Conservation (phyloP, 202 grass and related monocot species). For the Alloteropsis angusta region DNA sequence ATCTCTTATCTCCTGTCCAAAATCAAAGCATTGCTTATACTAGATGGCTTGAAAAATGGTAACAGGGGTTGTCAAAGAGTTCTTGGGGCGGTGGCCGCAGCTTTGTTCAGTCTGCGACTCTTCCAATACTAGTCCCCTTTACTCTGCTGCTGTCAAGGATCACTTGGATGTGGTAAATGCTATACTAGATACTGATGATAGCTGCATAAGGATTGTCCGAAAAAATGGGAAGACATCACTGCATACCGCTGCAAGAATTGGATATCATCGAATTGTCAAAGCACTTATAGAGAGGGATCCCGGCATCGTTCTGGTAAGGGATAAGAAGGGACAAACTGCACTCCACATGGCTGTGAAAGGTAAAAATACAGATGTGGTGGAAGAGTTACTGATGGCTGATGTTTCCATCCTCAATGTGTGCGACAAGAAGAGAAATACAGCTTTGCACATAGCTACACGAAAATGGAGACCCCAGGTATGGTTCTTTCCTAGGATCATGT, state of each 20-base stretch:
- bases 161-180: conserved; percentile 85
- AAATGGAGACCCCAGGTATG: conserved; percentile 98
- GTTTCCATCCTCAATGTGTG: conserved; percentile 77
- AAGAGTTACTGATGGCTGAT: conserved; percentile 80
- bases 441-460: conserved; percentile 91
- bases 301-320: conserved; percentile 63
- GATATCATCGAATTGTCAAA: conserved; percentile 70
- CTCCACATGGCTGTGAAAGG: conserved; percentile 99
- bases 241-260: conserved; percentile 76
- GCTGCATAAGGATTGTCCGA: conserved; percentile 61
- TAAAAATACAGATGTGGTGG: conserved; percentile 85
- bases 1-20: not conserved
- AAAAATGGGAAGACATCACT: conserved; percentile 91
- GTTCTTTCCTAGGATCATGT: conserved; percentile 5
- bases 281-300: conserved; percentile 72
- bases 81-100: conserved; percentile 60
- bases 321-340: conserved; percentile 94
- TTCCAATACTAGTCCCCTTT: conserved; percentile 80
- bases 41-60: not conserved
- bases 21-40: not conserved
- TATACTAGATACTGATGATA: conserved; percentile 62
- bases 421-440: conserved; percentile 93
- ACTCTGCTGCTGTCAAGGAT: conserved; percentile 85
- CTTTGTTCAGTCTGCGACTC: conserved; percentile 64
- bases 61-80: conserved; percentile 71